Conservation (phyloP, 1,284 basidiomycete genomes). For the Ceratobasidium sp. region DNA sequence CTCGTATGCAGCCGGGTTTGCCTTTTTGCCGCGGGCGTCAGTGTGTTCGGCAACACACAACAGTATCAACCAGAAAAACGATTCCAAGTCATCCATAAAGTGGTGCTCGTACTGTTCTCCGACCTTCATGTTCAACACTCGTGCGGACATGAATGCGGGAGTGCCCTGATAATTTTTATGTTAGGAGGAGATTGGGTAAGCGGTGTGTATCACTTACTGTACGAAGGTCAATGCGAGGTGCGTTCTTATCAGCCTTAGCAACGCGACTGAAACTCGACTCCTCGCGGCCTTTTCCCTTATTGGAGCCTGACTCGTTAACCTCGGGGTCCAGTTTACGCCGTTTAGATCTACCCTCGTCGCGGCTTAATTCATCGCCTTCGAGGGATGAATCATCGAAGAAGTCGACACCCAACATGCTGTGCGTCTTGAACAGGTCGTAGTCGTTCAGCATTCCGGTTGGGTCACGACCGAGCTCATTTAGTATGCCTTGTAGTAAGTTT, state of each 20-base stretch:
- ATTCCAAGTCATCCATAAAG: constrained; percentile 17
- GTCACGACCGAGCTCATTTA: not conserved
- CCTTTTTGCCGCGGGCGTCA: not conserved
- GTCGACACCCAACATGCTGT: not conserved
- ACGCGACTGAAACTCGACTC: not conserved
- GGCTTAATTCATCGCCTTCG: too few species aligned
- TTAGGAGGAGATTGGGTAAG: not conserved
- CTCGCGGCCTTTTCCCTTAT: not conserved
- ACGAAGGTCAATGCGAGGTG: not conserved
- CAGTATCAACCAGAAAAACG: constrained; percentile 22
- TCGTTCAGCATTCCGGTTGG: constrained; percentile 13
- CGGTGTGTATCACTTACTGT: not conserved
- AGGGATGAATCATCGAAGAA: too few species aligned
- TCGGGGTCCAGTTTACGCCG: not conserved
- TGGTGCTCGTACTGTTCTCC: constrained; percentile 1
- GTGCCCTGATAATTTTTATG: not conserved
- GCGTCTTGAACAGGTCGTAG: not conserved
- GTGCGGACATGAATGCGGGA: constrained; percentile 16
- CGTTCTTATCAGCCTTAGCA: not conserved
- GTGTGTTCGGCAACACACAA: constrained; percentile 2
- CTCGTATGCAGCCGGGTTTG: not conserved
- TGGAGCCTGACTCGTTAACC: not conserved
- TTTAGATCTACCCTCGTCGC: not conserved
- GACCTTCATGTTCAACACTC: not conserved
- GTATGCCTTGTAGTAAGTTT: not conserved